Base-by-base conservation (phyloP, 768 basidiomycete genomes). In the Rhizopogon salebrosus region DNA sequence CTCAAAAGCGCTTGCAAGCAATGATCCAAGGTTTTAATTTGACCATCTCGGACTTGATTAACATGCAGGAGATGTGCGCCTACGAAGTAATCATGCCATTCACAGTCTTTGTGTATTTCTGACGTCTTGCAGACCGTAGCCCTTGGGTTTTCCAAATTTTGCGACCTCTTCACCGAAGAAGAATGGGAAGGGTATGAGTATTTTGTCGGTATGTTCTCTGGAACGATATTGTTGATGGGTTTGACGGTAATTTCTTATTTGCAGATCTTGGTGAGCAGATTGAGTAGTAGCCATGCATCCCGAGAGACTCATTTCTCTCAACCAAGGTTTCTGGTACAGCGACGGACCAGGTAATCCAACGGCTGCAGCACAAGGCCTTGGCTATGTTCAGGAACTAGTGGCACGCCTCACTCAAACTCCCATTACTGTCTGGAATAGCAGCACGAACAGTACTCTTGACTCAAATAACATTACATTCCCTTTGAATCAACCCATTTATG, bases 181-280 rank as follows among this genome's bases (percentile, higher is more conserved):
- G 79, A 81, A 58, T 81, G 79, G 78, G 70, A 72, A 56, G 73
- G 75, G 1, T 80, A 72, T 54, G 72, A 77, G 49, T 79, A 80
- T 57, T 64, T 68, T 24, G 56, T 49, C 26, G 69, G 69, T 69
- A 29, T 48, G 69, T 56, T 10, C 13, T 11, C 22, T 41, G 22
- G 7, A 26, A 36, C 8, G 3, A 24, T 26, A 16, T 23, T 35
- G 27, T 23, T 35, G 27, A 16, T 26, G 20, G 13, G 16, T 24
- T 24, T 29, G 29, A 2, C 49, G 4, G 10, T 35, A 18, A 50
- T 27, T 4, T 52, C n/a, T 18, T 24, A 27, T 20, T 27, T 24
- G 24, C 23, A 53, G 49, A 39, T 41, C 23, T 46, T 23, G 41
- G 52, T 60, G 16, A 45, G 27, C 11, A n/a, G 3, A 16, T 11